phyloP scores from a whole-genome alignment of 176 grass and related monocot species.

The Microstegium vimineum region DNA sequence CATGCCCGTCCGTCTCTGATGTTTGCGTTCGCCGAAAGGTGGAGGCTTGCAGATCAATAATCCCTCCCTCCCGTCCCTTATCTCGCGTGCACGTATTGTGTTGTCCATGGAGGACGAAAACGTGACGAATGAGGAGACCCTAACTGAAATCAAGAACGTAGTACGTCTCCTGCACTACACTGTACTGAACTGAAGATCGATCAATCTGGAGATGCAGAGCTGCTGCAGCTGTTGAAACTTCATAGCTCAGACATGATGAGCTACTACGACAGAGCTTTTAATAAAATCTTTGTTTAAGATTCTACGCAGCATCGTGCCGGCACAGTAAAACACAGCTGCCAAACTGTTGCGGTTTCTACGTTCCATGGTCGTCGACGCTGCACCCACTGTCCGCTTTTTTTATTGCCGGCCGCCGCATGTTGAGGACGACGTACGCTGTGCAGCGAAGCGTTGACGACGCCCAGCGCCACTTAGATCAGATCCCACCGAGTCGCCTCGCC shows the following conservation, averaged over 20 bases:
- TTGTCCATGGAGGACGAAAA: not conserved
- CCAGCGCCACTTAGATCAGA: not conserved
- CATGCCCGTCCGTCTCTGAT: not conserved
- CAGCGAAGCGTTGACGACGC: not conserved
- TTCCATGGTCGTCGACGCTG: constrained; percentile 14
- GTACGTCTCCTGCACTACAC: not conserved
- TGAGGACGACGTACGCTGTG: not conserved
- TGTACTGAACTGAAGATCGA: too few relatives aligned
- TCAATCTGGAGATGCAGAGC: not conserved
- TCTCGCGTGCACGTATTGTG: not conserved
- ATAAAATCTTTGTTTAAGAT: not conserved
- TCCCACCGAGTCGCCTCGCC: not conserved
- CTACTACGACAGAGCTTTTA: not conserved
- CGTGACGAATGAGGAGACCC: not conserved
- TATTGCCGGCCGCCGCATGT: not conserved
- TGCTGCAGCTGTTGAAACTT: not conserved
- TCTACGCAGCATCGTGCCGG: not conserved
- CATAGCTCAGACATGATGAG: not conserved
- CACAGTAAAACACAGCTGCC: not conserved
- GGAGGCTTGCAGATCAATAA: not conserved
- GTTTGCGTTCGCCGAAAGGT: not conserved
- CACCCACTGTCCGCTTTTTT: not conserved
- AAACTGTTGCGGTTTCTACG: not conserved
- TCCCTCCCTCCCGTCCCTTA: not conserved
- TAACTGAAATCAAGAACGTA: not conserved